Evolutionary conservation across 495 filamentous ascomycete species (phyloP).

Genomic region (Penicillium atrosanguineum): DNA sequence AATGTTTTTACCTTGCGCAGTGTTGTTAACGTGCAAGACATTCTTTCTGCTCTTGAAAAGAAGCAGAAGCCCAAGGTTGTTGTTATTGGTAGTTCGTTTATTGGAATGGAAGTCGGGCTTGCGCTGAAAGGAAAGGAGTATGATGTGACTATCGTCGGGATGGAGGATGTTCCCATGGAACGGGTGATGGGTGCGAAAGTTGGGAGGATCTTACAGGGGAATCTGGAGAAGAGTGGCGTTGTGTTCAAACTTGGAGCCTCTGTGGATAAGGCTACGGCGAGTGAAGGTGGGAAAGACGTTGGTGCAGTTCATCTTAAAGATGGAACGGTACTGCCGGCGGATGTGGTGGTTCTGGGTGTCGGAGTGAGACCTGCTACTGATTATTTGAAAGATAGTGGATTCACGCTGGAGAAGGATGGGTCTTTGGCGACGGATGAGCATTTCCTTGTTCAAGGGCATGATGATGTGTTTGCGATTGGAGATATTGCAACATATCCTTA

Average conservation of each 20-base stretch:
- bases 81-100: slow-evolving; percentile 87
- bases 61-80: slow-evolving; percentile 82
- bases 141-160: slow-evolving; percentile 85
- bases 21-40: slow-evolving; percentile 70
- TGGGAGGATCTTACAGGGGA: slow-evolving; percentile 72
- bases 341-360: slow-evolving; percentile 86
- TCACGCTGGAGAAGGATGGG: slow-evolving; percentile 74
- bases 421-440: slow-evolving; percentile 73
- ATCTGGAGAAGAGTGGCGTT: slow-evolving; percentile 80
- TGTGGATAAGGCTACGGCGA: slow-evolving; percentile 78
- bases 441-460: slow-evolving; percentile 69
- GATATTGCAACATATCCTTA: slow-evolving; percentile 97
- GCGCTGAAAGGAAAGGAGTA: slow-evolving; percentile 66
- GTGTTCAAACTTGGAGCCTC: slow-evolving; percentile 78
- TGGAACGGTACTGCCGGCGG: slow-evolving; percentile 78
- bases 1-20: slow-evolving; percentile 85
- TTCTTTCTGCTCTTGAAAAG: slow-evolving; percentile 73
- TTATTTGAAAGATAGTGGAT: slow-evolving; percentile 63
- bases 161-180: slow-evolving; percentile 83
- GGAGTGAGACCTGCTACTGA: slow-evolving; percentile 85
- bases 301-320: slow-evolving; percentile 83
- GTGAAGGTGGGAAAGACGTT: slow-evolving; percentile 62
- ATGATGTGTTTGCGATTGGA: slow-evolving; percentile 83
- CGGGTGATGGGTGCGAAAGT: slow-evolving; percentile 81
- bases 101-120: slow-evolving; percentile 94